These are phyloP conservation scores for Saccharum spontaneum DNA, from an alignment of 176 grass and related monocot species.

Conservation along the genomic window DNA sequence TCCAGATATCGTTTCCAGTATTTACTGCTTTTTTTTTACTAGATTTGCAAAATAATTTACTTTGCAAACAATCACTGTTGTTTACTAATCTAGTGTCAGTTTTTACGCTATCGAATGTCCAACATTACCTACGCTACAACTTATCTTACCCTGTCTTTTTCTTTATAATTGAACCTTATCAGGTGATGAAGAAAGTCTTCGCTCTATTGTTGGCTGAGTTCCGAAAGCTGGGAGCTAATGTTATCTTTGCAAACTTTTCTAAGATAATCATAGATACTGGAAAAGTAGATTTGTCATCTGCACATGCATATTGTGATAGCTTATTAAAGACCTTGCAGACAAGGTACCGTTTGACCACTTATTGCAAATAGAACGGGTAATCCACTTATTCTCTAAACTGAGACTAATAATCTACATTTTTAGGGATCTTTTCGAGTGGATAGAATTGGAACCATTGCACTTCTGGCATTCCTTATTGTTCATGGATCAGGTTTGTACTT, in stretches of 20 bases:
- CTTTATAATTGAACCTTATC: slow-evolving; percentile 38
- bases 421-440: slow-evolving; percentile 98
- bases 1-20: slow-evolving; percentile 6
- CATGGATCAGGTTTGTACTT: slow-evolving; percentile 86
- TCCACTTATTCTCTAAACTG: neutral
- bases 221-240: slow-evolving; percentile 78
- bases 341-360: slow-evolving; percentile 50
- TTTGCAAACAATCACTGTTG: neutral
- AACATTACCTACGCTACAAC: slow-evolving; percentile 8
- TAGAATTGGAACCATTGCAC: slow-evolving; percentile 93
- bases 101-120: slow-evolving; percentile 1
- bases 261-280: slow-evolving; percentile 99
- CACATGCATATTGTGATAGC: slow-evolving; percentile 81
- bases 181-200: slow-evolving; percentile 99
- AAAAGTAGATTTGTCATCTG: slow-evolving; percentile 78
- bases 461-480: slow-evolving; percentile 94
- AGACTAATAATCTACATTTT: slow-evolving; percentile 36
- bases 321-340: slow-evolving; percentile 94
- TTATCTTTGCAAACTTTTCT: slow-evolving; percentile 94
- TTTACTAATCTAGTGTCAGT: slow-evolving; percentile 15
- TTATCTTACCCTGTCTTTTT: slow-evolving; percentile 27
- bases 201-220: slow-evolving; percentile 77
- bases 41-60: neutral
- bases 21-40: slow-evolving; percentile 21
- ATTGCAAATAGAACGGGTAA: slow-evolving; percentile 10